phyloP scores from a whole-genome alignment of 257 asterid species.

The Hygrophila difformis region DNA sequence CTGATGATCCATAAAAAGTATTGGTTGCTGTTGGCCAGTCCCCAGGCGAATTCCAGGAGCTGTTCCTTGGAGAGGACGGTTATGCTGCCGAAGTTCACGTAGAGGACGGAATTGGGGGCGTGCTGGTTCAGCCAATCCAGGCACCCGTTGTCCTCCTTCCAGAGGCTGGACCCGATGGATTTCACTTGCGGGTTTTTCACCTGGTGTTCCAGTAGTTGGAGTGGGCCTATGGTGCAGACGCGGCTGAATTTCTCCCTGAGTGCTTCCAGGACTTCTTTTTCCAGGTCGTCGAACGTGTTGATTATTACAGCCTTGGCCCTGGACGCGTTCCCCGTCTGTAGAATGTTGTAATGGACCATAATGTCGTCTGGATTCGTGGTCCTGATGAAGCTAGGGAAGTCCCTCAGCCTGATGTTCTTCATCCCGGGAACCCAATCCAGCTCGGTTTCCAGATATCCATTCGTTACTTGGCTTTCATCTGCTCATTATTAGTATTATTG shows the following conservation, averaged over 20 bases:
- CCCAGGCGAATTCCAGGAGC: slow-evolving; percentile 64
- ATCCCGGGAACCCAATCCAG: slow-evolving; percentile 61
- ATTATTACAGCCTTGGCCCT: slow-evolving; percentile 40
- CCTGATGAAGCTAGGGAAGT: slow-evolving; percentile 51
- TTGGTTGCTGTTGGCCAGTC: slow-evolving; percentile 40
- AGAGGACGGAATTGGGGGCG: slow-evolving; percentile 45
- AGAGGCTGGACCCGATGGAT: slow-evolving; percentile 38
- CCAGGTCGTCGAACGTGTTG: slow-evolving; percentile 52
- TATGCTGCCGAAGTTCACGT: slow-evolving; percentile 65
- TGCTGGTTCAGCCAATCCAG: slow-evolving; percentile 37
- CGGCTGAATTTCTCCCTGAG: slow-evolving; percentile 24
- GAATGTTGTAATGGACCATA: slow-evolving; percentile 41
- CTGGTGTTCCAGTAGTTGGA: slow-evolving; percentile 33
- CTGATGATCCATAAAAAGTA: slow-evolving; percentile 53
- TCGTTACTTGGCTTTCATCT: slow-evolving; percentile 42
- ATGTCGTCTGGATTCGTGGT: slow-evolving; percentile 50
- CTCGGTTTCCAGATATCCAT: slow-evolving; percentile 39
- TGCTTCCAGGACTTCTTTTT: slow-evolving; percentile 36
- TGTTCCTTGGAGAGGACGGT: slow-evolving; percentile 38
- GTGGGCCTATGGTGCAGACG: slow-evolving; percentile 50
- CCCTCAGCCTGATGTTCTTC: slow-evolving; percentile 45
- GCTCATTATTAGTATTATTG: slow-evolving; percentile 2
- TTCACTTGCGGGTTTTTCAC: slow-evolving; percentile 5
- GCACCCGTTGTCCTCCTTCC: slow-evolving; percentile 55
- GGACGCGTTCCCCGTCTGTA: slow-evolving; percentile 33